Percentiles rank a stretch among this genome's conserved stretches.
phyloP scores from a whole-genome alignment of 208 protist genomes.

The Endotrypanum monterogeii region DNA sequence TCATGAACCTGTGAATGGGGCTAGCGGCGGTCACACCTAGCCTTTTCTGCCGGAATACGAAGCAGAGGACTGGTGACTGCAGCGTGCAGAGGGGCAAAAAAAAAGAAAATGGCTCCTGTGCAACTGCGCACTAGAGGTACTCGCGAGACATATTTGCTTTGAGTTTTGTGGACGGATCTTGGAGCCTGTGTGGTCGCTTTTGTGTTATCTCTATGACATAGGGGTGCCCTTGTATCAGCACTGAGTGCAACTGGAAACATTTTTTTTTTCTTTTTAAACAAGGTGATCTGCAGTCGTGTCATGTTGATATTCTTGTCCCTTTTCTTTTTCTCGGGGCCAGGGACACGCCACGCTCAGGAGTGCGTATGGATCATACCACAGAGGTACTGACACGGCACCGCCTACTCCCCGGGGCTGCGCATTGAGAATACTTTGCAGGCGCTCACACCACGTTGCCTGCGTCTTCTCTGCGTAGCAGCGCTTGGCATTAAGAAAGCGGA shows the following conservation, averaged over 20 bases:
- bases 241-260: not conserved
- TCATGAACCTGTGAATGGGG: not conserved
- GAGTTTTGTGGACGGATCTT: not conserved
- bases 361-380: slow-evolving; percentile 82
- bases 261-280: too few species aligned
- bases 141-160: not conserved
- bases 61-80: too few species aligned
- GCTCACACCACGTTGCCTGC: slow-evolving; percentile 57
- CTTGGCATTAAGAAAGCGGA: slow-evolving; percentile 59
- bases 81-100: too few species aligned
- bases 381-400: slow-evolving; percentile 39
- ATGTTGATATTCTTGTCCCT: not conserved
- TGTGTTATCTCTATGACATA: not conserved
- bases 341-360: slow-evolving; percentile 51
- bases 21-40: not conserved
- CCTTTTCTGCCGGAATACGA: too few species aligned
- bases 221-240: not conserved
- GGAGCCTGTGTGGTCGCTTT: not conserved
- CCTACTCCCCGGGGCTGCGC: slow-evolving; percentile 8
- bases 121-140: not conserved
- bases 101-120: too few species aligned
- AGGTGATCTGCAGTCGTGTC: not conserved
- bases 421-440: slow-evolving; percentile 21
- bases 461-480: slow-evolving; percentile 38
- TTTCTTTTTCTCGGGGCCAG: not conserved